Base-by-base conservation (phyloP, 2,329 filamentous ascomycete genomes). In the Sporothrix inflata region DNA sequence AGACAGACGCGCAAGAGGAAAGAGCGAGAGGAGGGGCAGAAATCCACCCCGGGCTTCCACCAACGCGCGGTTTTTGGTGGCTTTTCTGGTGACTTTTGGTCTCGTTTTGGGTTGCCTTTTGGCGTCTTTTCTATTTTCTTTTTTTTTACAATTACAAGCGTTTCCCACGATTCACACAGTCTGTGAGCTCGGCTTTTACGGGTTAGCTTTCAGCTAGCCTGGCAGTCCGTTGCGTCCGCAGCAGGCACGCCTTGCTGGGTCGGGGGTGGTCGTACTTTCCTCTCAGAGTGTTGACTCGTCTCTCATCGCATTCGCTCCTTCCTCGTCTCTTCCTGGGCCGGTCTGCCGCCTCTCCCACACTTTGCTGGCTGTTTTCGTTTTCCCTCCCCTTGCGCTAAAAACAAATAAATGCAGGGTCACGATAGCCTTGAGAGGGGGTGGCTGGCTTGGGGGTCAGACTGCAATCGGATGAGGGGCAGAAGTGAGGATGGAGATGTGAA, bases 211-310 rank as follows among this genome's bases (percentile, higher is more conserved):
- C 65, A 53, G 47, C 65, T 68, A 68, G 65, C 65, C 38, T n/a
- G 47, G 19, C 65, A 68, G 65, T 68, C 65, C 65, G 65, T 40
- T 68, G 19, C 65, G 65, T 68, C 65, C 65, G 65, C 47, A 67
- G 61, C 65, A 40, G 65, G 27, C 47, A 21, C 45, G 4, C 65
- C n/a, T n/a, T n/a, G n/a, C n/a, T n/a, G n/a, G n/a, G n/a, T n/a
- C n/a, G n/a, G n/a, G n/a, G n/a, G n/a, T 38, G n/a, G 60, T 38
- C 19, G 38, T 45, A 38, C 27, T 16, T 45, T 21, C 60, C 38
- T 42, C 30, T 5, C 30, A 65, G n/a, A 27, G 19, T 4, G 11
- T 47, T 21, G 40, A 30, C 63, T 49, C 16, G 63, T 16, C 16
- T 19, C 34, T 47, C 40, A n/a, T 42, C 57, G 7, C 40, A 30